Percentiles rank a stretch among this genome's conserved stretches.
These are phyloP conservation scores for Streptanthus diversifolius DNA, from an alignment of 345 rosid species.

Conservation along the genomic window DNA sequence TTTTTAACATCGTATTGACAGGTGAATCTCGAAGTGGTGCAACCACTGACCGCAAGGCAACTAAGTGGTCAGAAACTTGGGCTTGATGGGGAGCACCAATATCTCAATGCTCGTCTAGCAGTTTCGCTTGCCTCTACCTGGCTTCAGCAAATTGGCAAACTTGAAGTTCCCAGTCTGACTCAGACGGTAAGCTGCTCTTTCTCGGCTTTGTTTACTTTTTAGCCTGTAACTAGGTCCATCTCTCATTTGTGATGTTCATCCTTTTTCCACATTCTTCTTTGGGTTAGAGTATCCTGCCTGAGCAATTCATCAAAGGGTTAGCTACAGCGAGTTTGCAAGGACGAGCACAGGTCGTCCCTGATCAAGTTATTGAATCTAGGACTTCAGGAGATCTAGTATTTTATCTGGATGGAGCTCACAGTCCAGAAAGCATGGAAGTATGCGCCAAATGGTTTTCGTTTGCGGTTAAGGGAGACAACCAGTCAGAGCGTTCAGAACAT, in stretches of 20 bases:
- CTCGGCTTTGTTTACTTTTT: conserved; percentile 4
- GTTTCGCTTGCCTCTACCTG: conserved; percentile 67
- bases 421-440: conserved; percentile 95
- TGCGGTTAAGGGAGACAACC: conserved; percentile 52
- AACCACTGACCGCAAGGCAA: conserved; percentile 56
- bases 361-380: conserved; percentile 43
- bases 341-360: conserved; percentile 85
- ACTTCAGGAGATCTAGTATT: conserved; percentile 60
- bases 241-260: background rate
- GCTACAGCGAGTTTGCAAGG: conserved; percentile 84
- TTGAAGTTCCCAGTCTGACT: conserved; percentile 41
- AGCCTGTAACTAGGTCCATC: background rate
- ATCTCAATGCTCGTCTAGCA: conserved; percentile 86
- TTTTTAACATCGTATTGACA: conserved; percentile 32
- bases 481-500: conserved; percentile 31
- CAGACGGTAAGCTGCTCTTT: conserved; percentile 46
- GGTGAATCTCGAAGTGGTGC: conserved; percentile 70
- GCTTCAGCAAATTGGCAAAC: conserved; percentile 80
- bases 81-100: conserved; percentile 95
- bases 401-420: conserved; percentile 97
- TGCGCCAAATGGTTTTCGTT: conserved; percentile 89
- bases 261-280: conserved; percentile 10
- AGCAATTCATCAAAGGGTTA: conserved; percentile 79
- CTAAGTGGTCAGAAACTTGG: conserved; percentile 71
- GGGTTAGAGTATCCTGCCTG: conserved; percentile 65